A percentile compares a stretch with the other conserved stretches of the same genome.
phyloP scores from a whole-genome alignment of 805 yeast species.

The Ogataea chonburiensis region DNA sequence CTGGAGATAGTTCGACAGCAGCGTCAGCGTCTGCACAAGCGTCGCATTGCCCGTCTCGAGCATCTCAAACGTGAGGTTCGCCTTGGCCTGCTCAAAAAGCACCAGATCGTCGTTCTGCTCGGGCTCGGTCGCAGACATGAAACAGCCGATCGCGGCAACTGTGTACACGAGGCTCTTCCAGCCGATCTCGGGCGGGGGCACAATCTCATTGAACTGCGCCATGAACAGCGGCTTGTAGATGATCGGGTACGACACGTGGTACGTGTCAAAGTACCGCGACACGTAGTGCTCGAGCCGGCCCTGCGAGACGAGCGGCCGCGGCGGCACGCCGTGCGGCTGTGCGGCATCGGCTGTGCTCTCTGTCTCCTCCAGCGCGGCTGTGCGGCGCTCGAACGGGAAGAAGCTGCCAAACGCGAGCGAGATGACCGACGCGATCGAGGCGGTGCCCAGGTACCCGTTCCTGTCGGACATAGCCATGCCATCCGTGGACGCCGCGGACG shows the following conservation, averaged over 20 bases:
- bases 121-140: constrained; percentile 18
- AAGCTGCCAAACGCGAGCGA: constrained; percentile 13
- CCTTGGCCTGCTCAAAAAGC: constrained; percentile 16
- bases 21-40: constrained; percentile 17
- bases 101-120: constrained; percentile 15
- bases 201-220: constrained; percentile 20
- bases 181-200: constrained; percentile 15
- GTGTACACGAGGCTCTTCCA: constrained; percentile 20
- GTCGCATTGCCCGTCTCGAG: constrained; percentile 16
- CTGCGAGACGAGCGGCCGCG: constrained; percentile 5
- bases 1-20: constrained; percentile 18
- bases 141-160: constrained; percentile 22
- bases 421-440: constrained; percentile 17
- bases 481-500: too few relatives aligned
- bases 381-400: constrained; percentile 7
- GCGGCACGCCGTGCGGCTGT: neutral
- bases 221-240: constrained; percentile 17
- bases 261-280: constrained; percentile 14
- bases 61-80: constrained; percentile 14
- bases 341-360: neutral
- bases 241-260: constrained; percentile 19
- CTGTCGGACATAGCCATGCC: constrained; percentile 20
- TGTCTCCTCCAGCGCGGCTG: too few relatives aligned
- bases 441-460: constrained; percentile 18
- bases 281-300: constrained; percentile 12